phyloP scores from a whole-genome alignment of 148 eudicot genomes.

The Vaccinium macrocarpon region DNA sequence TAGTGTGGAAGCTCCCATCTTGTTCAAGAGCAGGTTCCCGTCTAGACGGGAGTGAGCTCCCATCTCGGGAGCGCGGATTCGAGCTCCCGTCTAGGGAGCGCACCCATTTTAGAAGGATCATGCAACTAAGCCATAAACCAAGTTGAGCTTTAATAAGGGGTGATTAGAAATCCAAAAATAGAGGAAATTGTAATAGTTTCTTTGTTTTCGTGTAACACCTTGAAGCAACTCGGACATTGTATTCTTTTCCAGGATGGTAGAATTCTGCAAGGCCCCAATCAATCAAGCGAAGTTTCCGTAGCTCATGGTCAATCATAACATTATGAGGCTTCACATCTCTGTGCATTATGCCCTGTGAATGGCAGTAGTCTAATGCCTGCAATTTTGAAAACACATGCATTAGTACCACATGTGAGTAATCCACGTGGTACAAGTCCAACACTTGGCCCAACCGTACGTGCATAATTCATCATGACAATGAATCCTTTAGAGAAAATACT shows the following conservation, averaged over 20 bases:
- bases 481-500: too few relatives aligned
- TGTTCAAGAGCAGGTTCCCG: too few relatives aligned
- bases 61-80: too few relatives aligned
- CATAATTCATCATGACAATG: too few relatives aligned
- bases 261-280: conserved; percentile 48
- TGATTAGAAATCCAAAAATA: not conserved
- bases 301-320: conserved; percentile 47
- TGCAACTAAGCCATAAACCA: not conserved
- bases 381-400: not conserved
- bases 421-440: not conserved
- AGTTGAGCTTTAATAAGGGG: not conserved
- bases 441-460: not conserved
- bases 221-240: conserved; percentile 44
- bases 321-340: conserved; percentile 47
- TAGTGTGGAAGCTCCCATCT: too few relatives aligned
- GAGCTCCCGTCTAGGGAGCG: too few relatives aligned
- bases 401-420: not conserved
- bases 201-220: conserved; percentile 16
- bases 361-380: conserved; percentile 45
- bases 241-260: conserved; percentile 44
- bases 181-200: not conserved
- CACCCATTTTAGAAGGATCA: too few relatives aligned
- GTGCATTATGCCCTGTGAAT: conserved; percentile 46
- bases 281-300: conserved; percentile 39
- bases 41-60: too few relatives aligned